phyloP scores from a whole-genome alignment of 495 filamentous ascomycete species.

The Lasiosphaeria miniovina region DNA sequence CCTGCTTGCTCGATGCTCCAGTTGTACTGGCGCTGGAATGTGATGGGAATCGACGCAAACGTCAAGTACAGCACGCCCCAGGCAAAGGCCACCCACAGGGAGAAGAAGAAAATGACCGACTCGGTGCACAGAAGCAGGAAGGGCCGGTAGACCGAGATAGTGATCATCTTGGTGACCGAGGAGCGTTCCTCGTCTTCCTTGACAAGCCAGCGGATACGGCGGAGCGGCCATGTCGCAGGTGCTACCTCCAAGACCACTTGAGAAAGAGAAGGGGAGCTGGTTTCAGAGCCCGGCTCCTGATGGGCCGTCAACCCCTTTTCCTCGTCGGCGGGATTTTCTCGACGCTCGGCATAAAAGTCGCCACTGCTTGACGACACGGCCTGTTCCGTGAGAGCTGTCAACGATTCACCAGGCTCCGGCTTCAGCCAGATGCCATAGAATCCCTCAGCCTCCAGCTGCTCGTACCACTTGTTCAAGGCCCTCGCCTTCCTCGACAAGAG shows the following conservation, averaged over 20 bases:
- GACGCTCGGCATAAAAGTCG: background rate
- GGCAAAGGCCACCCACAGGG: conserved; percentile 82
- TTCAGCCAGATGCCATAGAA: conserved; percentile 56
- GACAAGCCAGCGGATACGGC: conserved; percentile 79
- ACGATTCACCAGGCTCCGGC: conserved; percentile 7
- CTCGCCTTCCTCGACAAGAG: conserved; percentile 74
- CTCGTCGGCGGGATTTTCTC: conserved; percentile 10
- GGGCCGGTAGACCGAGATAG: conserved; percentile 71
- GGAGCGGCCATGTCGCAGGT: conserved; percentile 26
- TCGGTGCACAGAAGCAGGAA: conserved; percentile 87
- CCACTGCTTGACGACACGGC: background rate
- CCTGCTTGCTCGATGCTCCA: conserved; percentile 67
- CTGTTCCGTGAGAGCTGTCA: background rate
- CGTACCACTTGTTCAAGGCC: conserved; percentile 76
- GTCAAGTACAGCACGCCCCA: conserved; percentile 90
- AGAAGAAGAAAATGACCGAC: conserved; percentile 93
- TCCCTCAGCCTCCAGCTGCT: conserved; percentile 63
- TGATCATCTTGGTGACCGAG: conserved; percentile 67
- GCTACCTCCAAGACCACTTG: background rate
- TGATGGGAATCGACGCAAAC: conserved; percentile 72
- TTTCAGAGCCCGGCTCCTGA: background rate
- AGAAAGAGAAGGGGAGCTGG: background rate
- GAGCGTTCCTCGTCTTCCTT: conserved; percentile 77
- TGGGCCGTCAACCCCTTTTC: conserved; percentile 23
- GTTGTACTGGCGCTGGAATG: conserved; percentile 66